Evolutionary conservation across 805 yeast species (phyloP), one percentile per base, ranked within the genome.

Genomic region (Teunomyces funiuensis): DNA sequence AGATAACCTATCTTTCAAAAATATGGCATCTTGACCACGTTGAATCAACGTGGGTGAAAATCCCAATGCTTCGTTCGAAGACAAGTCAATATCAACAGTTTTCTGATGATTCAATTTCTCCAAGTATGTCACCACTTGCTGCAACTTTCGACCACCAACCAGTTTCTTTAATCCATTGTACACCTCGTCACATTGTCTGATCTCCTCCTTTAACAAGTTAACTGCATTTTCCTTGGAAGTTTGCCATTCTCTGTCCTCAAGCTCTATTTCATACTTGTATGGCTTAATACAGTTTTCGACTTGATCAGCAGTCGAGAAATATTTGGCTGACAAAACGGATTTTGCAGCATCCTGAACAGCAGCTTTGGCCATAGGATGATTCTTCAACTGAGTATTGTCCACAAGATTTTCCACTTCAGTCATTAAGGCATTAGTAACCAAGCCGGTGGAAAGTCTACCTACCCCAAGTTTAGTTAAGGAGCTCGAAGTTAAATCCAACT

Each of bases 281-380:
- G 99, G 99, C 61, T 93, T 93, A 55, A 93, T 91, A 66, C 98
- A 90, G 63, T 95, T 93, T 57, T 93, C 99, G 5, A 93, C 98
- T 61, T 93, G 99, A 61, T 95, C 99, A 0, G 99, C 95, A 0
- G 99, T 91, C 1, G 96, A 83, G 49, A 82, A 87, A 59, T 77
- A 93, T 49, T 91, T 80, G 19, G 85, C 68, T 48, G 82, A 82
- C 47, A 93, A 70, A 5, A 93, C 96, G 17, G 82, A 71, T 23
- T 78, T 74, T 0, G 97, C 95, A 2, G 97, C 95, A 29, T 88
- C 95, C 40, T 77, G 79, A 7, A 93, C 89, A 2, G 88, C 83
- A 31, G 80, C 78, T 51, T 80, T 81, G 3, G 95, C 95, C 63
- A 85, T 70, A n/a, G 95, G 95, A 58, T 91, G 97, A 48, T 82